These are phyloP conservation scores for Vitis rotundifolia DNA, from an alignment of 164 flowering plant genomes.

Conservation along the genomic window DNA sequence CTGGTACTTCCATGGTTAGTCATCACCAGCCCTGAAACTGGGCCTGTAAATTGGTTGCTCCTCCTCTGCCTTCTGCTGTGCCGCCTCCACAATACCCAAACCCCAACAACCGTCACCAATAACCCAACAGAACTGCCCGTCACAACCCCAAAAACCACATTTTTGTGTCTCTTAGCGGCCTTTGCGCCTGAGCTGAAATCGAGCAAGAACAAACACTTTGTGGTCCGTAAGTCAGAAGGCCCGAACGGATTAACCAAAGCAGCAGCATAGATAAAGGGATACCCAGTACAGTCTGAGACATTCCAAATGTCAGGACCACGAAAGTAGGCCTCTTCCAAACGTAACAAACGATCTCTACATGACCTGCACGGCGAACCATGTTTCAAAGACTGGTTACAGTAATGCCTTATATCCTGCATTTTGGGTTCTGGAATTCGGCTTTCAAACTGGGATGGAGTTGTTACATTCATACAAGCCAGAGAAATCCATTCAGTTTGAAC, in stretches of 20 bases:
- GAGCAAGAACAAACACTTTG: slow-evolving; percentile 19
- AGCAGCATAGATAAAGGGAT: slow-evolving; percentile 24
- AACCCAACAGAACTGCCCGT: slow-evolving; percentile 25
- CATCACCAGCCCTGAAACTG: slow-evolving; percentile 27
- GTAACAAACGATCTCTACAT: slow-evolving; percentile 36
- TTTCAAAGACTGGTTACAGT: slow-evolving; percentile 51
- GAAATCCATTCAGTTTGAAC: slow-evolving; percentile 49
- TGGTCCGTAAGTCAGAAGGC: slow-evolving; percentile 14
- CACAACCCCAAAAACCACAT: slow-evolving; percentile 26
- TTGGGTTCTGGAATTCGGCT: slow-evolving; percentile 16
- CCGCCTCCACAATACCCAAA: slow-evolving; percentile 26
- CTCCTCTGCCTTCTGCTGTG: slow-evolving; percentile 8
- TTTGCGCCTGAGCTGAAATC: not conserved
- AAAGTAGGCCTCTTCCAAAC: slow-evolving; percentile 30
- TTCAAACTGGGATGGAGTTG: slow-evolving; percentile 47
- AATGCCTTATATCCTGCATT: slow-evolving; percentile 20
- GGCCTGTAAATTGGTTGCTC: slow-evolving; percentile 1
- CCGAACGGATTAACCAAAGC: slow-evolving; percentile 21
- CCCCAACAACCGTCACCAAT: slow-evolving; percentile 12
- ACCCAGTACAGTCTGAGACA: slow-evolving; percentile 23
- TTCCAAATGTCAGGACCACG: slow-evolving; percentile 33
- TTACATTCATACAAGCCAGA: slow-evolving; percentile 57
- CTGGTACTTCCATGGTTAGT: slow-evolving; percentile 30
- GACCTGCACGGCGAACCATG: slow-evolving; percentile 40
- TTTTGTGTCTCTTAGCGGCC: slow-evolving; percentile 2